Evolutionary conservation across 352 stramenopile genomes (phyloP).

Genomic region (Pythium brachiatum): DNA sequence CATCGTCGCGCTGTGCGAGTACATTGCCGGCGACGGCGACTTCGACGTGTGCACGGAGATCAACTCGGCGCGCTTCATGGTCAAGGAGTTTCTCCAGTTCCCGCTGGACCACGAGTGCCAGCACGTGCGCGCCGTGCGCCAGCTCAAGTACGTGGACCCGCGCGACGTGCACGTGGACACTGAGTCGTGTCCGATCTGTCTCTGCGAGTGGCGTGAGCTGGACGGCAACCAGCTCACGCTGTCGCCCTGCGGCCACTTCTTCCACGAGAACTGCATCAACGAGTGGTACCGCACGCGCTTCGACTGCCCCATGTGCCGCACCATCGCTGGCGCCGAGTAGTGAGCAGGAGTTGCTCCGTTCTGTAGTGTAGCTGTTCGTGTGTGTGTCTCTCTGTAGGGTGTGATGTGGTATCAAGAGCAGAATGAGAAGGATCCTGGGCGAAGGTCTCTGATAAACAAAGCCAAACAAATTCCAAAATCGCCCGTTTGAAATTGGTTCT

Average conservation of each 20-base stretch:
- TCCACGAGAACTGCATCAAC: constrained; percentile 88
- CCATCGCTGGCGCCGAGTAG: constrained; percentile 59
- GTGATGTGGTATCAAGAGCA: too few relatives aligned
- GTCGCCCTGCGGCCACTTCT: constrained; percentile 81
- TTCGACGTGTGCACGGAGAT: constrained; percentile 67
- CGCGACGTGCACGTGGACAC: constrained; percentile 80
- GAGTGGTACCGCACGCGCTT: constrained; percentile 88
- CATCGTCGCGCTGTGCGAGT: constrained; percentile 71
- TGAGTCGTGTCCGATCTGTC: constrained; percentile 78
- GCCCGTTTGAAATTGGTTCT: neutral
- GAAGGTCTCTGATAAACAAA: too few relatives aligned
- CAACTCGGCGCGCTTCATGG: constrained; percentile 54
- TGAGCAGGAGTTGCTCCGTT: neutral
- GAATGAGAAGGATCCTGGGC: too few relatives aligned
- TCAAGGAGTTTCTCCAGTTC: constrained; percentile 86
- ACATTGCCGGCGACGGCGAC: constrained; percentile 47
- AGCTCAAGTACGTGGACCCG: constrained; percentile 84
- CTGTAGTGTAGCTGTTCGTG: neutral
- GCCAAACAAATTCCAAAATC: neutral
- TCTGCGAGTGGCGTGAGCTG: constrained; percentile 81
- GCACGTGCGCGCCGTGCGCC: constrained; percentile 75
- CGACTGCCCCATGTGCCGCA: constrained; percentile 86
- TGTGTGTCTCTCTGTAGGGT: too few relatives aligned
- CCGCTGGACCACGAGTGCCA: constrained; percentile 77
- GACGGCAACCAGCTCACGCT: constrained; percentile 82